Evolutionary conservation across 2,329 filamentous ascomycete genomes (phyloP).

Genomic region (Tympanopsis confertula): DNA sequence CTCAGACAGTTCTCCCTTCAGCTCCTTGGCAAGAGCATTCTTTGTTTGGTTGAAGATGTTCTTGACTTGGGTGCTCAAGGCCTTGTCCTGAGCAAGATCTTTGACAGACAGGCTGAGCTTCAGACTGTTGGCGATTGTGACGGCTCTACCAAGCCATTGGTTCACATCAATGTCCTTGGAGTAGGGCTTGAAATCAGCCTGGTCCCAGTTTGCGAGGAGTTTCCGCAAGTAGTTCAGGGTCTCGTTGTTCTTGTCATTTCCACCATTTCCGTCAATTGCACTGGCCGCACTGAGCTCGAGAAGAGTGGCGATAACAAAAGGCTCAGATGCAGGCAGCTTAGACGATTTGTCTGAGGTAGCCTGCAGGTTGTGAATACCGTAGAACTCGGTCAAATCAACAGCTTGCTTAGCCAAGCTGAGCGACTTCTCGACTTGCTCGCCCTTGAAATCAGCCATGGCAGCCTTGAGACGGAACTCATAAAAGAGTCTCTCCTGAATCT

Average conservation of each 20-base stretch:
- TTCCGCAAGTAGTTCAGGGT: neutral
- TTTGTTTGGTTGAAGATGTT: neutral
- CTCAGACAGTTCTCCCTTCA: too few relatives aligned
- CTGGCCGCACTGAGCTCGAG: neutral
- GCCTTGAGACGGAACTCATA: neutral
- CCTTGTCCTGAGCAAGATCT: neutral
- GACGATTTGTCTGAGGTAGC: too few relatives aligned
- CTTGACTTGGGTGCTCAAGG: neutral
- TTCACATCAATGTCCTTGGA: too few relatives aligned
- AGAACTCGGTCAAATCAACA: neutral
- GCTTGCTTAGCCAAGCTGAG: neutral
- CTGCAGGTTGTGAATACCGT: too few relatives aligned
- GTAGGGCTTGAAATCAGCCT: neutral
- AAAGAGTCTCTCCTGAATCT: neutral
- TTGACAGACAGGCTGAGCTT: neutral
- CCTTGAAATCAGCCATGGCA: neutral
- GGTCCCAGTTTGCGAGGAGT: neutral
- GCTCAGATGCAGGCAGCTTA: too few relatives aligned
- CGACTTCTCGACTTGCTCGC: neutral
- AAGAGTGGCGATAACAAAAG: neutral
- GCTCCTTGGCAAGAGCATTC: neutral
- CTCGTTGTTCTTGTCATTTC: neutral
- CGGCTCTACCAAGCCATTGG: too few relatives aligned
- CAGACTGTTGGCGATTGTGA: neutral
- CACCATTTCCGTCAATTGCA: neutral